Conservation (phyloP, 805 yeast genomes). For the Lipomyces oligophaga region DNA sequence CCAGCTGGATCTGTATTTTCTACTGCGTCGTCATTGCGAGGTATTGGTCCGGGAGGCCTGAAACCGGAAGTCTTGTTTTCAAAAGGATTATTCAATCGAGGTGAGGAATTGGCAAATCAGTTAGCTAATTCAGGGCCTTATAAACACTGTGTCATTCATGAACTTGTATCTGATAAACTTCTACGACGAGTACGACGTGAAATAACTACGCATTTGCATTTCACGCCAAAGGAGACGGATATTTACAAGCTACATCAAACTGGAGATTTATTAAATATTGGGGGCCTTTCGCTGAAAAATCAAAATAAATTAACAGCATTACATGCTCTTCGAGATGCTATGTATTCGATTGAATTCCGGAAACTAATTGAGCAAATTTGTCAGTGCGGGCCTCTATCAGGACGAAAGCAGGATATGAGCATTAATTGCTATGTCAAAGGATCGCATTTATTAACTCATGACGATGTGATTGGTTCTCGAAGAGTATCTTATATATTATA, state of each 20-base stretch:
- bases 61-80: conserved; percentile 13
- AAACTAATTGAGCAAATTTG: conserved; percentile 73
- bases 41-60: conserved; percentile 3
- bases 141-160: conserved; percentile 80
- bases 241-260: conserved; percentile 83
- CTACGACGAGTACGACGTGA: conserved; percentile 79
- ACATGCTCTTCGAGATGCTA: conserved; percentile 74
- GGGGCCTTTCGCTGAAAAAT: conserved; percentile 78
- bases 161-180: conserved; percentile 70
- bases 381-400: conserved; percentile 84
- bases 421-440: conserved; percentile 88
- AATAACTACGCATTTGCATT: conserved; percentile 75
- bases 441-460: conserved; percentile 91
- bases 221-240: conserved; percentile 94
- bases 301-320: conserved; percentile 68
- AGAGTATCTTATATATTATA: conserved; percentile 89
- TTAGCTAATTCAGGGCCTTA: conserved; percentile 67
- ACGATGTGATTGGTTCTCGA: conserved; percentile 95
- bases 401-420: conserved; percentile 87
- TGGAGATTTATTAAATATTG: conserved; percentile 86
- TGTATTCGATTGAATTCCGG: conserved; percentile 82
- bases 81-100: conserved; percentile 18
- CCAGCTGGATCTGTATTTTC: conserved; percentile 22
- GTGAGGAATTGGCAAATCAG: conserved; percentile 11
- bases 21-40: conserved; percentile 6